Evolutionary conservation across 306 rosid genomes (phyloP).

Genomic region (Sesbania bispinosa): DNA sequence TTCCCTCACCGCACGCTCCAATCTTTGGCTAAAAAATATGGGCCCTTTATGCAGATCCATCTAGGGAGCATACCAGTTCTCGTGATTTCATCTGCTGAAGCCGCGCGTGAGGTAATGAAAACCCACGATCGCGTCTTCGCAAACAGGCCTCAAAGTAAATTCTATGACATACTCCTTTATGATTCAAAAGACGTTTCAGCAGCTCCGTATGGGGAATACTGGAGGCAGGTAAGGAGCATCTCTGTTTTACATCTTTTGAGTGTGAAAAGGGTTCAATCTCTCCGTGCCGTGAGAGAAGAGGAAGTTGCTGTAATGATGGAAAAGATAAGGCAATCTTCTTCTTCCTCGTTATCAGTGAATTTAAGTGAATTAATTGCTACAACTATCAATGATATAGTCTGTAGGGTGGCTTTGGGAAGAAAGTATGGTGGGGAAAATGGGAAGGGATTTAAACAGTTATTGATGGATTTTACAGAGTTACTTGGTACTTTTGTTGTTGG

Average conservation of each 20-base stretch:
- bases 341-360: constrained; percentile 20
- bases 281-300: constrained; percentile 19
- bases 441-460: constrained; percentile 22
- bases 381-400: constrained; percentile 35
- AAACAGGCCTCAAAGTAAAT: constrained; percentile 1
- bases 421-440: constrained; percentile 36
- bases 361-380: constrained; percentile 31
- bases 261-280: constrained; percentile 26
- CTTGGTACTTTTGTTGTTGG: constrained; percentile 39
- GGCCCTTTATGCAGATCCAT: constrained; percentile 50
- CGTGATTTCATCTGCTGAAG: constrained; percentile 40
- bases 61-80: constrained; percentile 39
- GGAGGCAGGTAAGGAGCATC: constrained; percentile 45
- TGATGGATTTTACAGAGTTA: constrained; percentile 26
- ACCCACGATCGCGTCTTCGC: constrained; percentile 40
- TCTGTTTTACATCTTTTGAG: constrained; percentile 33
- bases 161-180: constrained; percentile 34
- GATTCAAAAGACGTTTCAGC: constrained; percentile 32
- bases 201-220: constrained; percentile 48
- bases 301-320: constrained; percentile 20
- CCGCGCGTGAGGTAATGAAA: constrained; percentile 46
- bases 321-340: constrained; percentile 16
- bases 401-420: constrained; percentile 54
- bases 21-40: constrained; percentile 36
- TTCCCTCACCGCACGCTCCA: constrained; percentile 39